Percentiles rank a stretch among this genome's conserved stretches.
These are phyloP conservation scores for Melaleuca alternifolia DNA, from an alignment of 345 rosid species.

Conservation along the genomic window DNA sequence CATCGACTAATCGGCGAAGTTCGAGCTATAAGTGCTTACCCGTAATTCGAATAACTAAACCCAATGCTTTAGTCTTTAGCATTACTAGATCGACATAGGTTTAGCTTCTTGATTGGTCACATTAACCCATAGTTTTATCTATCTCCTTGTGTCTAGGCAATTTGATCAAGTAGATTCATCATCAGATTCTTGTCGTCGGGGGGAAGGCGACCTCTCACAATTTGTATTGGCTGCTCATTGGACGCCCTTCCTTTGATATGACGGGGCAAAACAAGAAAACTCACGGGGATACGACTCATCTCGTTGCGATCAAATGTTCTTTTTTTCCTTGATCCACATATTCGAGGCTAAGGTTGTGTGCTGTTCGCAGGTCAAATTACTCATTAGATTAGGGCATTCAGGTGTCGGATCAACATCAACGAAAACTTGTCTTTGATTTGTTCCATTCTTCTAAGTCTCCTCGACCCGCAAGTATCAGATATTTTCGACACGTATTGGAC, in stretches of 20 bases:
- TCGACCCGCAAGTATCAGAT: background rate
- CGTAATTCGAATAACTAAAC: background rate
- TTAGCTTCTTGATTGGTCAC: background rate
- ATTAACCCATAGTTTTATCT: background rate
- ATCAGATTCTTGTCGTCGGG: background rate
- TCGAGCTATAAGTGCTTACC: background rate
- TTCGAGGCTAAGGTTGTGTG: background rate
- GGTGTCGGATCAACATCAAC: background rate
- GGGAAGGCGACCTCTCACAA: background rate
- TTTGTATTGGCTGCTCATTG: background rate
- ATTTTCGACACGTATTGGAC: background rate
- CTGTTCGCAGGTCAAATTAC: background rate
- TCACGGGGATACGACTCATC: background rate
- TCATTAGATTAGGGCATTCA: background rate
- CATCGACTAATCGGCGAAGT: background rate
- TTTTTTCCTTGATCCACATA: no score
- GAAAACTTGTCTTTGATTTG: background rate
- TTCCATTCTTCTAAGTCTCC: background rate
- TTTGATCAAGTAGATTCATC: no score
- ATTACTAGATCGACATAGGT: background rate
- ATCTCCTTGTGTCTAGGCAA: no score
- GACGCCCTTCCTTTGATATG: background rate
- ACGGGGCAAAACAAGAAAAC: background rate
- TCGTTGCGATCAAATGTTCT: background rate
- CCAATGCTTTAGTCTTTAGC: background rate